phyloP scores from a whole-genome alignment of 306 rosid species.

The Pyrus bretschneideri region DNA sequence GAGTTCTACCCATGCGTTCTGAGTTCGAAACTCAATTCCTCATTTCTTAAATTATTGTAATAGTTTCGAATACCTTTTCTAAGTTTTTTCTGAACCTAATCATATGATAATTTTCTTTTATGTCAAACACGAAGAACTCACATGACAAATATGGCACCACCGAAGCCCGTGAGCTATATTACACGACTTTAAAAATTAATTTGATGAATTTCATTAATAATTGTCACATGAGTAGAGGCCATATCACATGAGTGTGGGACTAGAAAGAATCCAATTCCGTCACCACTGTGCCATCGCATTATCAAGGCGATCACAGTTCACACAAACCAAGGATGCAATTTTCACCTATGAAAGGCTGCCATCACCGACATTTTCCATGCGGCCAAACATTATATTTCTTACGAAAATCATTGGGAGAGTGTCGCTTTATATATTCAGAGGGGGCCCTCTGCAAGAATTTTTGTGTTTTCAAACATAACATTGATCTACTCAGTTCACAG shows the following conservation, averaged over 20 bases:
- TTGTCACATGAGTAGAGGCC: background rate
- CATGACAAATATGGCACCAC: background rate
- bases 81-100: background rate
- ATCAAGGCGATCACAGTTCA: background rate
- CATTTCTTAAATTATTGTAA: too few relatives aligned
- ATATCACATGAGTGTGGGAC: background rate
- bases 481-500: background rate
- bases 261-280: background rate
- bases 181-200: background rate
- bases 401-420: background rate
- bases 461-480: background rate
- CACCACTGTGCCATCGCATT: background rate
- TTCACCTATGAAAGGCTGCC: background rate
- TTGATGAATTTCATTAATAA: background rate
- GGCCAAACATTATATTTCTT: background rate
- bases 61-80: too few relatives aligned
- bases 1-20: too few relatives aligned
- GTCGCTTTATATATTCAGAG: background rate
- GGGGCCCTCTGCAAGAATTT: background rate
- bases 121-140: background rate
- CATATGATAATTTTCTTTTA: background rate
- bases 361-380: slow-evolving; percentile 7
- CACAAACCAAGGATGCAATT: background rate
- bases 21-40: too few relatives aligned
- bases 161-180: background rate